Conservation (phyloP, 352 stramenopile species). For the Thraustotheca clavata region DNA sequence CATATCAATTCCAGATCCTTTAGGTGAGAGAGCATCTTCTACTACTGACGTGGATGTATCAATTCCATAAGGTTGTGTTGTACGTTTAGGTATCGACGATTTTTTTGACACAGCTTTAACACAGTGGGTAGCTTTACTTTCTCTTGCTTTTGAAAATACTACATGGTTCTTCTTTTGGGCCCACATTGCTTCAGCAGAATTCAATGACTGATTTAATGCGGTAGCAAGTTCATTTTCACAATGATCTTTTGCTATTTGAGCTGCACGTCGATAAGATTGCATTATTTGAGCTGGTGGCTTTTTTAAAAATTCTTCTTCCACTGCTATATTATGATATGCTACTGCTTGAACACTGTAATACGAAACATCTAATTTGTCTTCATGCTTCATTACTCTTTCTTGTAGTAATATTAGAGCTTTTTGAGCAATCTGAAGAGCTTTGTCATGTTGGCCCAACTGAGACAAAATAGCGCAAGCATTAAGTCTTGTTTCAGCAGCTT, state of each 20-base stretch:
- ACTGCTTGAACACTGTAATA: slow-evolving; percentile 87
- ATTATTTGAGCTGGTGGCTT: slow-evolving; percentile 76
- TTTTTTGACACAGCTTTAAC: neutral
- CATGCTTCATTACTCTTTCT: slow-evolving; percentile 41
- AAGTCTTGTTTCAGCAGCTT: slow-evolving; percentile 89
- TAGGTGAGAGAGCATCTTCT: neutral
- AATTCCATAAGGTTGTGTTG: neutral
- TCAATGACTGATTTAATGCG: neutral
- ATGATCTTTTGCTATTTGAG: neutral
- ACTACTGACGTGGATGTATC: neutral
- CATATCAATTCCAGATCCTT: neutral
- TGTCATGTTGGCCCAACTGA: slow-evolving; percentile 85
- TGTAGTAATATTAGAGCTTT: slow-evolving; percentile 88
- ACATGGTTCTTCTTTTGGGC: slow-evolving; percentile 4
- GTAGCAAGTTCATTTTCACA: neutral
- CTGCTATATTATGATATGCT: slow-evolving; percentile 94
- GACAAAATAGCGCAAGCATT: slow-evolving; percentile 93
- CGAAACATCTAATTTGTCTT: neutral
- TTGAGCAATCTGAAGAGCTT: slow-evolving; percentile 85
- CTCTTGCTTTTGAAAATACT: neutral
- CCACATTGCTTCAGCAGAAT: neutral
- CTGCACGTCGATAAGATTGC: slow-evolving; percentile 57
- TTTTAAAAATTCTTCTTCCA: slow-evolving; percentile 94
- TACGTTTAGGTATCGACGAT: neutral
- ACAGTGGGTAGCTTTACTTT: neutral